A percentile compares a stretch with the other conserved stretches of the same genome.
Conservation (phyloP, 352 stramenopile genomes). For the Phytophthora pluvialis region DNA sequence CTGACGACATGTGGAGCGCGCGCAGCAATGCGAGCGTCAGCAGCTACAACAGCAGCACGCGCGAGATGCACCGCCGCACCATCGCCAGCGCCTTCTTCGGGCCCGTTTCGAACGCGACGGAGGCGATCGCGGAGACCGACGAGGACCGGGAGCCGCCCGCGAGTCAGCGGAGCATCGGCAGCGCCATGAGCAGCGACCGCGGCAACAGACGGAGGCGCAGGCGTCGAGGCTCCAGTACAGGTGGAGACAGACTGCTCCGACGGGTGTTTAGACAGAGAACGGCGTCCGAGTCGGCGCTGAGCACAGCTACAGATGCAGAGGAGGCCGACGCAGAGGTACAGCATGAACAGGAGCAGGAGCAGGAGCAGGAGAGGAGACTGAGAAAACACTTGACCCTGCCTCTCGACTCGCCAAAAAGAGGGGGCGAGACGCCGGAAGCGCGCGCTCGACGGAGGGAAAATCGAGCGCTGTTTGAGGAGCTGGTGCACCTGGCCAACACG, state of each 20-base stretch:
- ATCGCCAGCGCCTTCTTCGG: slow-evolving; percentile 54
- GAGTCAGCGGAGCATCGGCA: slow-evolving; percentile 27
- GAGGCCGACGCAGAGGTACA: slow-evolving; percentile 7
- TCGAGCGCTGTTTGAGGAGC: slow-evolving; percentile 51
- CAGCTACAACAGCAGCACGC: slow-evolving; percentile 59
- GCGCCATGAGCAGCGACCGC: slow-evolving; percentile 18
- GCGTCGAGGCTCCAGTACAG: slow-evolving; percentile 4
- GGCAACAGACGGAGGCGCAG: slow-evolving; percentile 10
- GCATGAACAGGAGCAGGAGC: background rate
- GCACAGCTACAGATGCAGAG: slow-evolving; percentile 7
- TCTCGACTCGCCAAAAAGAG: slow-evolving; percentile 16
- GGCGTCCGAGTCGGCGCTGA: slow-evolving; percentile 33
- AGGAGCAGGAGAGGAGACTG: slow-evolving; percentile 9
- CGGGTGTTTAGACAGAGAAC: slow-evolving; percentile 31
- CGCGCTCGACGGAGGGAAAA: slow-evolving; percentile 51
- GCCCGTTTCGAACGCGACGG: slow-evolving; percentile 38
- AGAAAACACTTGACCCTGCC: slow-evolving; percentile 34
- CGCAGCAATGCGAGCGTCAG: slow-evolving; percentile 57
- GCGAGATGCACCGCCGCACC: slow-evolving; percentile 39
- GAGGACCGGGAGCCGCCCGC: slow-evolving; percentile 13
- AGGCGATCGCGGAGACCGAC: slow-evolving; percentile 34
- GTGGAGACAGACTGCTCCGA: slow-evolving; percentile 13
- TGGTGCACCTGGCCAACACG: slow-evolving; percentile 67
- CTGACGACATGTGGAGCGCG: slow-evolving; percentile 40
- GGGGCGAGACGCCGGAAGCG: slow-evolving; percentile 34